Evolutionary conservation across 345 rosid species (phyloP).

Genomic region (Mallotus nudiflorus): DNA sequence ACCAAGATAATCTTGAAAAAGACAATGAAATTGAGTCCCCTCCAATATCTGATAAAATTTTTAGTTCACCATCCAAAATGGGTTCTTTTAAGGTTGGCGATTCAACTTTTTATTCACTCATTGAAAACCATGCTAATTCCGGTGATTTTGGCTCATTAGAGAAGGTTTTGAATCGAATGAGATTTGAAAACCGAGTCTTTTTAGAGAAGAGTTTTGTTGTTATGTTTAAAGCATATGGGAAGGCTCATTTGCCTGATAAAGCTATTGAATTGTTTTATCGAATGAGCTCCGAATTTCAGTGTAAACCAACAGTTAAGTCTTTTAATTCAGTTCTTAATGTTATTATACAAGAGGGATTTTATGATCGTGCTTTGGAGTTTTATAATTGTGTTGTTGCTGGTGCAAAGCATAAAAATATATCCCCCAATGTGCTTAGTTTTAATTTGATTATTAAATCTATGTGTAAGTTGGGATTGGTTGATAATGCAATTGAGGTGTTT

Average conservation of each 20-base stretch:
- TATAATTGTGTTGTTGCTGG: slow-evolving; percentile 48
- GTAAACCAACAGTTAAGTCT: slow-evolving; percentile 71
- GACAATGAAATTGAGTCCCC: slow-evolving; percentile 33
- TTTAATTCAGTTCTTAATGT: slow-evolving; percentile 88
- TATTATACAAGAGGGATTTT: slow-evolving; percentile 55
- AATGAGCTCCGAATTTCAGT: slow-evolving; percentile 61
- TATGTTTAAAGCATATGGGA: slow-evolving; percentile 76
- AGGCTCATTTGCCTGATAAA: slow-evolving; percentile 56
- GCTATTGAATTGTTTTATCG: slow-evolving; percentile 67
- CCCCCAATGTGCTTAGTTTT: slow-evolving; percentile 66
- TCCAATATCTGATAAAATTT: slow-evolving; percentile 53
- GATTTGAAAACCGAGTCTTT: slow-evolving; percentile 54
- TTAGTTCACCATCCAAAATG: slow-evolving; percentile 48
- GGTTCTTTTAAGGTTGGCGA: slow-evolving; percentile 76
- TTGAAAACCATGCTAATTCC: slow-evolving; percentile 51
- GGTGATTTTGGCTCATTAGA: slow-evolving; percentile 64
- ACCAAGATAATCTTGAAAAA: neutral
- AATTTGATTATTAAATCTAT: slow-evolving; percentile 70
- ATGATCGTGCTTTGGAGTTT: slow-evolving; percentile 65
- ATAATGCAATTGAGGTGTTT: slow-evolving; percentile 64
- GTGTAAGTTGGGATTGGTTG: slow-evolving; percentile 72
- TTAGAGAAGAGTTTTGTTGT: slow-evolving; percentile 55
- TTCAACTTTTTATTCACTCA: slow-evolving; percentile 69
- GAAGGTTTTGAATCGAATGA: slow-evolving; percentile 59
- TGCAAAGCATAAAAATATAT: slow-evolving; percentile 44